Base-by-base conservation (phyloP, 768 basidiomycete genomes). In the Amanita rimosa region DNA sequence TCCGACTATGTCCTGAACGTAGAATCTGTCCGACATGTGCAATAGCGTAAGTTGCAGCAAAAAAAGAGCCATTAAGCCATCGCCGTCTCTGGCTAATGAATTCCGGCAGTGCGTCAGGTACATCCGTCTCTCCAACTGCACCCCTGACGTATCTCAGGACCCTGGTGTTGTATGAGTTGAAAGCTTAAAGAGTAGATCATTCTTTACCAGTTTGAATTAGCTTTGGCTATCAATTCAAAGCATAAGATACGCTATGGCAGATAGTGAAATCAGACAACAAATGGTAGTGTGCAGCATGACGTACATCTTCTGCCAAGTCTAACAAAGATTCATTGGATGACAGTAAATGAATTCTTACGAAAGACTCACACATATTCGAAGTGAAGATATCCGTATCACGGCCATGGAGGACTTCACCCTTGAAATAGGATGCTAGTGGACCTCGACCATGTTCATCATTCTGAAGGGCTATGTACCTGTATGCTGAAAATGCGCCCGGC, bases 401-500 rank as follows among this genome's bases (percentile, higher is more conserved):
- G 8, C 87, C 89, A 55, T 85, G 82, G 21, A 90, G 64, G 17
- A 85, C 74, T 62, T 99, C 96, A 7, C 96, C 96, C 61, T 97
- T 88, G 73, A 99, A 99, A 63, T 99, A 99, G 13, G 94, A 93
- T 11, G 91, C 87, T 3, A 98, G 67, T 4, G 95, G 95, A 0
- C 95, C 95, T 19, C 76, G 69, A 0, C 93, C 94, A 16, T 70
- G 66, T 53, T 78, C 76, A 58, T 93, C 78, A 56, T 97, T 96
- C 62, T 88, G 85, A 50, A 97, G 62, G 0, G 92, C 93, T 57
- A 93, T 91, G 61, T 91, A 77, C 72, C 82, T 71, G 62, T 92
- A 95, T 0, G 92, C 93, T 14, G 91, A 96, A 67, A 94, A 95
- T 27, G 93, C 92, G 21, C 89, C 89, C n/a, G 90, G 91, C 79